A percentile compares a stretch with the other conserved stretches of the same genome.
phyloP scores from a whole-genome alignment of 306 rosid genomes.

The Chamaecrista fasciculata region DNA sequence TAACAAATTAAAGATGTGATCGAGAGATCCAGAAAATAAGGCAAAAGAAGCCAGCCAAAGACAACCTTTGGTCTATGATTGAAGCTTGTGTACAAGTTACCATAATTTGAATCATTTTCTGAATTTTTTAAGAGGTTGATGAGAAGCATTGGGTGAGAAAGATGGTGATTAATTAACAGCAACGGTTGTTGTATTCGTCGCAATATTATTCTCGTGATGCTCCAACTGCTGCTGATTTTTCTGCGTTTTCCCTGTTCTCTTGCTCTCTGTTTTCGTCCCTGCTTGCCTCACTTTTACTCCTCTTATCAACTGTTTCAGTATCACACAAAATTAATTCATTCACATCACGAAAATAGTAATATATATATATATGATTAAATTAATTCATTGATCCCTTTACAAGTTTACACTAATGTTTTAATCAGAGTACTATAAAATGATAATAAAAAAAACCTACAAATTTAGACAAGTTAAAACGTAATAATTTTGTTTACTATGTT shows the following conservation, averaged over 20 bases:
- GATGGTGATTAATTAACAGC: conserved; percentile 32
- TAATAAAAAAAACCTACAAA: no score
- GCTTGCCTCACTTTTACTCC: conserved; percentile 91
- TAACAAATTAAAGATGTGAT: no score
- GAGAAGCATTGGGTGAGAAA: conserved; percentile 21
- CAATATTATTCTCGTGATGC: no score
- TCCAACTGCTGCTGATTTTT: conserved; percentile 61
- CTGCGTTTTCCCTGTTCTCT: conserved; percentile 64
- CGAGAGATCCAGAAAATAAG: no score
- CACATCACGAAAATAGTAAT: no score
- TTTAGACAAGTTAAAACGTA: no score
- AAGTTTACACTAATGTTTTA: no score
- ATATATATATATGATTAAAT: no score
- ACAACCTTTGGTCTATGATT: neutral
- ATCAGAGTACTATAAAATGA: no score
- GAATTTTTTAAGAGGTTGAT: conserved; percentile 23
- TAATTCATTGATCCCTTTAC: no score
- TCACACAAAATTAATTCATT: neutral
- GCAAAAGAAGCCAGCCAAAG: no score
- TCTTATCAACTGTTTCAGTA: conserved; percentile 66
- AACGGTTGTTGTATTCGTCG: conserved; percentile 32
- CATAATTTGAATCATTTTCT: conserved; percentile 27
- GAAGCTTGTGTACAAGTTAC: neutral
- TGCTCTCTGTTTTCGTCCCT: conserved; percentile 63
- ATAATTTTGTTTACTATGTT: no score